These are phyloP conservation scores for Acacia crassicarpa DNA, from an alignment of 306 rosid species.

Conservation along the genomic window DNA sequence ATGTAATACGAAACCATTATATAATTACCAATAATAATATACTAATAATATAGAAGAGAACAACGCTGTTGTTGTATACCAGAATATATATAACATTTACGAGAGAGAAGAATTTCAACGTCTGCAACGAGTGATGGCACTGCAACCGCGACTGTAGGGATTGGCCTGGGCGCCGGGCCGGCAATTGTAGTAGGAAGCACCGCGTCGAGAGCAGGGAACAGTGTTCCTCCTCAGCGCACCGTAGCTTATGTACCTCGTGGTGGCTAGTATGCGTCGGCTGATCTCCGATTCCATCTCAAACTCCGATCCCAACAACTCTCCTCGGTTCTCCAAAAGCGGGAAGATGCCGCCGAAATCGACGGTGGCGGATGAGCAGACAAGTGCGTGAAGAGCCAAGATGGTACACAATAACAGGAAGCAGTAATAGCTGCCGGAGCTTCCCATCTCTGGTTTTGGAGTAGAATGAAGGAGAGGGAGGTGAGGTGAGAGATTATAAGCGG, in stretches of 20 bases:
- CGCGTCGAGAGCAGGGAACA: slow-evolving; percentile 89
- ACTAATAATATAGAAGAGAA: too few species aligned
- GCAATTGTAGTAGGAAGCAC: slow-evolving; percentile 96
- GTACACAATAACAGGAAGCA: slow-evolving; percentile 36
- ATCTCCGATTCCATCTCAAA: slow-evolving; percentile 80
- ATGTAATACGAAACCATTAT: too few species aligned
- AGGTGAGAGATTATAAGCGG: background rate
- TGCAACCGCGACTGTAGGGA: slow-evolving; percentile 88
- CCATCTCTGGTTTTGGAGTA: slow-evolving; percentile 38
- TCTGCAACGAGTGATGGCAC: slow-evolving; percentile 82
- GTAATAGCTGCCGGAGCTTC: slow-evolving; percentile 22
- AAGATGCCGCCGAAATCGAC: slow-evolving; percentile 44
- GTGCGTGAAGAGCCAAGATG: slow-evolving; percentile 56
- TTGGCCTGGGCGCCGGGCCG: slow-evolving; percentile 86
- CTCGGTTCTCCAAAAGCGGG: slow-evolving; percentile 41
- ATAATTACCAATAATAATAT: too few species aligned
- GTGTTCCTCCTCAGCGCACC: slow-evolving; percentile 92
- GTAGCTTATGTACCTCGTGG: slow-evolving; percentile 72
- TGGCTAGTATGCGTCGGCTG: slow-evolving; percentile 79
- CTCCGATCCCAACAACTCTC: slow-evolving; percentile 47
- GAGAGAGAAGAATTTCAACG: slow-evolving; percentile 35
- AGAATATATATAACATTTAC: too few species aligned
- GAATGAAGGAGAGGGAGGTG: too few species aligned
- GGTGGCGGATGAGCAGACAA: slow-evolving; percentile 44
- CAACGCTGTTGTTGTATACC: background rate